Percentiles rank a stretch among this genome's conserved stretches.
These are phyloP conservation scores for Astragalus glycyphyllos DNA, from an alignment of 306 rosid genomes.

Conservation along the genomic window DNA sequence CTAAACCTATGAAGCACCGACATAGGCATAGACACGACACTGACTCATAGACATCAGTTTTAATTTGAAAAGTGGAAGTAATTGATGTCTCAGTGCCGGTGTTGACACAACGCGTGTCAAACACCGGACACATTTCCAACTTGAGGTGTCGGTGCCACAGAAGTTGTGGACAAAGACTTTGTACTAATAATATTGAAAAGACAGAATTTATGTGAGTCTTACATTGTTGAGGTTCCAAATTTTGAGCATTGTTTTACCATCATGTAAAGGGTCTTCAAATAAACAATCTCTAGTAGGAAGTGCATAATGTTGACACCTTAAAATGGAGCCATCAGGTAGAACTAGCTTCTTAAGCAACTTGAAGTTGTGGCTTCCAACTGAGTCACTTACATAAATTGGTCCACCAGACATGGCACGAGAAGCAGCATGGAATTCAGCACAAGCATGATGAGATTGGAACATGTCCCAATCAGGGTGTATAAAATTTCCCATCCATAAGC, in stretches of 20 bases:
- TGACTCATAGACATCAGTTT: too few species aligned
- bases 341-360: conserved; percentile 63
- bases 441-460: conserved; percentile 74
- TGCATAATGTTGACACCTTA: conserved; percentile 77
- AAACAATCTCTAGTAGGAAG: conserved; percentile 82
- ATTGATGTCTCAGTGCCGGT: too few species aligned
- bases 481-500: conserved; percentile 84
- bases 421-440: conserved; percentile 76
- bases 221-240: conserved; percentile 87
- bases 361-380: conserved; percentile 77
- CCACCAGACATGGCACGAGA: conserved; percentile 85
- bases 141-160: too few species aligned
- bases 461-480: conserved; percentile 91
- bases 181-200: not conserved
- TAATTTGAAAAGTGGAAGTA: too few species aligned
- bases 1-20: too few species aligned
- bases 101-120: too few species aligned
- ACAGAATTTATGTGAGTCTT: conserved; percentile 12
- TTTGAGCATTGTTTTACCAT: conserved; percentile 82
- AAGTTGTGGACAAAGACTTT: not conserved
- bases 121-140: too few species aligned
- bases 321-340: conserved; percentile 67
- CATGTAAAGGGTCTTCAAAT: conserved; percentile 73
- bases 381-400: conserved; percentile 75
- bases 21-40: too few species aligned